Evolutionary conservation across 2,329 filamentous ascomycete genomes (phyloP).

Genomic region (Dothidotthia symphoricarpi): DNA sequence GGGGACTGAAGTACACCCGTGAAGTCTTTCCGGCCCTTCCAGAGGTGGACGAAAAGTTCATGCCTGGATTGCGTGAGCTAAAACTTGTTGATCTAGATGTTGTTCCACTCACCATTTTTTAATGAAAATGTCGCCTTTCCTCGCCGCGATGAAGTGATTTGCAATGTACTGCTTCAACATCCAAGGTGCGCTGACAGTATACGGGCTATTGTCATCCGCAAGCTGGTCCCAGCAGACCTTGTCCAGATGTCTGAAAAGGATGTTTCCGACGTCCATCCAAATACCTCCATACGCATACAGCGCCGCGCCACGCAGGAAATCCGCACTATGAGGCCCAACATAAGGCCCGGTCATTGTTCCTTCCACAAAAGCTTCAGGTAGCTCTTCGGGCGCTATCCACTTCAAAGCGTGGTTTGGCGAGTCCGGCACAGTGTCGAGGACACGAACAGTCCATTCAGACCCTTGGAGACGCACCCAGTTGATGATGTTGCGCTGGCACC

Average conservation of each 20-base stretch:
- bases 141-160: constrained; percentile 48
- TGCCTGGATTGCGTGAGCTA: constrained; percentile 16
- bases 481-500: constrained; percentile 44
- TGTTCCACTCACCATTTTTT: constrained; percentile 42
- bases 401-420: constrained; percentile 44
- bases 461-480: constrained; percentile 45
- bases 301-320: constrained; percentile 49
- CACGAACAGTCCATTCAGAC: constrained; percentile 44
- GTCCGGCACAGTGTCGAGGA: constrained; percentile 40
- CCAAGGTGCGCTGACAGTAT: constrained; percentile 29
- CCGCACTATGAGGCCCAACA: constrained; percentile 48
- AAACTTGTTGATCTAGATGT: background rate
- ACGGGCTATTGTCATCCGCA: constrained; percentile 40
- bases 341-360: constrained; percentile 48
- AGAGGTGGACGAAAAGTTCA: constrained; percentile 26
- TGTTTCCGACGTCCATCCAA: constrained; percentile 45
- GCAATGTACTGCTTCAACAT: constrained; percentile 29
- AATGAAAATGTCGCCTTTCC: constrained; percentile 47
- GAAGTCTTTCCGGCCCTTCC: constrained; percentile 21
- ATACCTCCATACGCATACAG: constrained; percentile 44
- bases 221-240: constrained; percentile 43
- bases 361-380: constrained; percentile 44
- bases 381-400: constrained; percentile 38
- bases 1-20: constrained; percentile 19
- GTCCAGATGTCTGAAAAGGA: constrained; percentile 42